Evolutionary conservation across 306 rosid genomes (phyloP).

Genomic region (Fragaria iinumae): DNA sequence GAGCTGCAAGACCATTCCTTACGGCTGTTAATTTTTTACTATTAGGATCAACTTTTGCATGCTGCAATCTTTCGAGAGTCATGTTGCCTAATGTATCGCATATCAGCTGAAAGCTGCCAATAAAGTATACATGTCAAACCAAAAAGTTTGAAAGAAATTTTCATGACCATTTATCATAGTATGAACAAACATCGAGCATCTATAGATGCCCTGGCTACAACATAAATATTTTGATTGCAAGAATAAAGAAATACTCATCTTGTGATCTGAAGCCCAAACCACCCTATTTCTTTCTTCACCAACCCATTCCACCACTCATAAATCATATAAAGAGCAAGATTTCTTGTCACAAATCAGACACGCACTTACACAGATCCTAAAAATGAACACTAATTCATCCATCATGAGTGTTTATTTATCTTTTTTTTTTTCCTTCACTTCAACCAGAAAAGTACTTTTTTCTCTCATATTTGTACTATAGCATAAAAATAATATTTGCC

Average conservation of each 20-base stretch:
- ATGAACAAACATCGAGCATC: background rate
- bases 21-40: slow-evolving; percentile 61
- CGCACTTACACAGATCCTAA: background rate
- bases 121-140: slow-evolving; percentile 15
- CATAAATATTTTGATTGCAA: background rate
- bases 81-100: slow-evolving; percentile 42
- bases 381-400: background rate
- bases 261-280: background rate
- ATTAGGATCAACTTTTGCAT: slow-evolving; percentile 61
- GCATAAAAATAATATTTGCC: background rate
- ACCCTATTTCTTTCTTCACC: background rate
- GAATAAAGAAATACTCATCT: background rate
- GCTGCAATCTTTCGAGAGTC: no score
- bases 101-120: slow-evolving; percentile 77
- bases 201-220: background rate
- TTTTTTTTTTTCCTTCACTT: background rate
- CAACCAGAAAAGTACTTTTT: background rate
- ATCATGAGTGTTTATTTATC: background rate
- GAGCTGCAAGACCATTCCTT: slow-evolving; percentile 51
- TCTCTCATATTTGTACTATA: background rate
- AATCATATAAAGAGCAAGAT: background rate
- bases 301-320: background rate
- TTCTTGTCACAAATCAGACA: background rate
- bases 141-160: slow-evolving; percentile 4
- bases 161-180: background rate